Conservation (phyloP, 805 yeast genomes). For the Scheffersomyces ergatensis region DNA sequence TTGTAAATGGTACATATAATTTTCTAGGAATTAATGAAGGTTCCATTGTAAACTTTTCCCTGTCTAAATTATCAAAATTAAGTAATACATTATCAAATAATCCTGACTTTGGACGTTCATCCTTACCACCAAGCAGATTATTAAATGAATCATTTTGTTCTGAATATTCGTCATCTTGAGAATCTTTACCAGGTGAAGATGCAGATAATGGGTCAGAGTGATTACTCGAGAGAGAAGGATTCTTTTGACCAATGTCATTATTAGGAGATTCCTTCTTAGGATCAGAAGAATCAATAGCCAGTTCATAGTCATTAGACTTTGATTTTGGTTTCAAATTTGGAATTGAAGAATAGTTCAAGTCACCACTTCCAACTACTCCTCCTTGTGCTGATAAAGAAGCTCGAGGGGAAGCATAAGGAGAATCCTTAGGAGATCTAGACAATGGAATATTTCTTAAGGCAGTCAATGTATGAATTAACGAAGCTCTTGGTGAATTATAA, state of each 20-base stretch:
- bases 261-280: background rate
- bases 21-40: slow-evolving; percentile 67
- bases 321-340: slow-evolving; percentile 17
- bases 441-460: slow-evolving; percentile 36
- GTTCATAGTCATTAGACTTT: background rate
- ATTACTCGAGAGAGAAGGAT: slow-evolving; percentile 4
- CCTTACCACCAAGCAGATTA: background rate
- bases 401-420: slow-evolving; percentile 47
- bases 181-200: slow-evolving; percentile 2
- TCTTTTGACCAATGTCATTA: background rate
- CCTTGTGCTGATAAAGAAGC: slow-evolving; percentile 43
- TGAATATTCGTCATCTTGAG: slow-evolving; percentile 1
- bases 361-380: slow-evolving; percentile 7
- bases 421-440: slow-evolving; percentile 32
- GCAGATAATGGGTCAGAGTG: slow-evolving; percentile 2
- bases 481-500: slow-evolving; percentile 36
- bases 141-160: slow-evolving; percentile 3
- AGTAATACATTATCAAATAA: slow-evolving; percentile 21
- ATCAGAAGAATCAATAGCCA: background rate
- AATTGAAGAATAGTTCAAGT: slow-evolving; percentile 13
- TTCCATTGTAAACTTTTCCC: slow-evolving; percentile 43
- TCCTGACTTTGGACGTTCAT: background rate
- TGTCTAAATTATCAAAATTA: slow-evolving; percentile 31
- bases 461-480: slow-evolving; percentile 39
- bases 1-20: slow-evolving; percentile 65